These are phyloP conservation scores for Leccinum rimulosum DNA, from an alignment of 768 basidiomycete species.

Conservation along the genomic window DNA sequence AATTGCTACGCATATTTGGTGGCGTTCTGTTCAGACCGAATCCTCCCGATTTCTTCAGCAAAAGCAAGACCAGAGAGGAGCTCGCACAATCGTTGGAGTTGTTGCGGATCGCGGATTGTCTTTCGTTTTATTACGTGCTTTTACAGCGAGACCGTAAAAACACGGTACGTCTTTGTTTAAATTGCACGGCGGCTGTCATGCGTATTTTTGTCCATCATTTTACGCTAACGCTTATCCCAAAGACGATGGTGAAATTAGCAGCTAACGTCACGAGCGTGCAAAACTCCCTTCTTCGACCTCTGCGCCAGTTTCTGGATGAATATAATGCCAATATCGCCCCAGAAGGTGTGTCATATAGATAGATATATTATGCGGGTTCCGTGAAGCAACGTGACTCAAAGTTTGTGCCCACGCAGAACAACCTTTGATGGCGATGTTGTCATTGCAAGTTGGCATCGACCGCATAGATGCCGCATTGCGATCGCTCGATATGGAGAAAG, in stretches of 20 bases:
- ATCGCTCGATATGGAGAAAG: constrained; percentile 8
- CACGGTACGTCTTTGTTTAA: constrained; percentile 36
- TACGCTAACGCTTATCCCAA: neutral
- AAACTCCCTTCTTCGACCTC: constrained; percentile 42
- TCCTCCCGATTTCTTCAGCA: constrained; percentile 50
- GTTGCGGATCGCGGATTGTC: constrained; percentile 59
- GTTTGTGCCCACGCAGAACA: constrained; percentile 17
- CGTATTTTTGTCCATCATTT: neutral
- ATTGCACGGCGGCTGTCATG: neutral
- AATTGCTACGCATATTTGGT: constrained; percentile 58
- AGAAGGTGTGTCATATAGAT: constrained; percentile 26
- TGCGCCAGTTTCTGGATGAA: constrained; percentile 37
- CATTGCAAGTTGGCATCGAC: constrained; percentile 48
- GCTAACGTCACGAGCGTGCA: constrained; percentile 46
- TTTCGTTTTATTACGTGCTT: constrained; percentile 68
- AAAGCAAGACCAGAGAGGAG: constrained; percentile 37
- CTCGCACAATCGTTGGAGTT: constrained; percentile 57
- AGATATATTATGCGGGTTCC: neutral
- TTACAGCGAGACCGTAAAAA: constrained; percentile 58
- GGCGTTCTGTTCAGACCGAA: constrained; percentile 56
- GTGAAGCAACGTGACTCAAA: neutral
- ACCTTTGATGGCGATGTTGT: constrained; percentile 30
- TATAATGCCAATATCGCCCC: constrained; percentile 26
- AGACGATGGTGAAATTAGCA: constrained; percentile 54
- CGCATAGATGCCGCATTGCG: constrained; percentile 44